These are phyloP conservation scores for Rossbeevera mucosa DNA, from an alignment of 768 basidiomycete species.

Conservation along the genomic window DNA sequence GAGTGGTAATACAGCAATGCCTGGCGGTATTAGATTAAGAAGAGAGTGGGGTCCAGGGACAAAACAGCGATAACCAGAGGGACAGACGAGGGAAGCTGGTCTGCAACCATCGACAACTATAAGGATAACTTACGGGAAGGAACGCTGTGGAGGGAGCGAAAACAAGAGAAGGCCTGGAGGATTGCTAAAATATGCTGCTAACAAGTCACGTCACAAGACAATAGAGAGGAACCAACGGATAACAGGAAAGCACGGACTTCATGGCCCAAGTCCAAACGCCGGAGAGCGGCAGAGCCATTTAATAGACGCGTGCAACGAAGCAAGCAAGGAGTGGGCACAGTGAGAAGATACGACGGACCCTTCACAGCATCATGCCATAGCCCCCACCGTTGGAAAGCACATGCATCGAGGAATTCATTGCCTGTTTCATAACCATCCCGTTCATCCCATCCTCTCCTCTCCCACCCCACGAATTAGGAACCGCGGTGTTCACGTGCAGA, in stretches of 20 bases:
- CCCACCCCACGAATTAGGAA: constrained; percentile 23
- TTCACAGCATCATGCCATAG: constrained; percentile 38
- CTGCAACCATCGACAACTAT: constrained; percentile 15
- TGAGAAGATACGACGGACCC: constrained; percentile 4
- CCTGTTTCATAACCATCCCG: constrained; percentile 33
- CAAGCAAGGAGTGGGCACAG: constrained; percentile 1
- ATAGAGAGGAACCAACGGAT: constrained; percentile 9
- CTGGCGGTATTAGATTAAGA: constrained; percentile 13
- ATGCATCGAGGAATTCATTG: constrained; percentile 35
- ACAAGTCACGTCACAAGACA: constrained; percentile 11
- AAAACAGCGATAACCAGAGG: constrained; percentile 4
- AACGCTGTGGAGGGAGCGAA: constrained; percentile 1
- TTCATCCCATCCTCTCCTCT: constrained; percentile 30
- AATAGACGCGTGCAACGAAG: constrained; percentile 10
- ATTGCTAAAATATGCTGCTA: constrained; percentile 12
- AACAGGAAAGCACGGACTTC: constrained; percentile 11
- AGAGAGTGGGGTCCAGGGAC: not conserved
- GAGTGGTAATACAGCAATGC: constrained; percentile 25
- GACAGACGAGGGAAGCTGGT: not conserved
- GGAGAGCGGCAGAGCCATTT: constrained; percentile 7
- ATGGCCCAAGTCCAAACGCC: constrained; percentile 15
- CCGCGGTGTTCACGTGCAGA: constrained; percentile 24
- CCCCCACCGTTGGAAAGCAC: constrained; percentile 36
- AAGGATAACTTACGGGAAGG: constrained; percentile 5
- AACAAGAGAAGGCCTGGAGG: not conserved